Evolutionary conservation across 441 rosid species (phyloP).

Genomic region (Melastoma candidum): DNA sequence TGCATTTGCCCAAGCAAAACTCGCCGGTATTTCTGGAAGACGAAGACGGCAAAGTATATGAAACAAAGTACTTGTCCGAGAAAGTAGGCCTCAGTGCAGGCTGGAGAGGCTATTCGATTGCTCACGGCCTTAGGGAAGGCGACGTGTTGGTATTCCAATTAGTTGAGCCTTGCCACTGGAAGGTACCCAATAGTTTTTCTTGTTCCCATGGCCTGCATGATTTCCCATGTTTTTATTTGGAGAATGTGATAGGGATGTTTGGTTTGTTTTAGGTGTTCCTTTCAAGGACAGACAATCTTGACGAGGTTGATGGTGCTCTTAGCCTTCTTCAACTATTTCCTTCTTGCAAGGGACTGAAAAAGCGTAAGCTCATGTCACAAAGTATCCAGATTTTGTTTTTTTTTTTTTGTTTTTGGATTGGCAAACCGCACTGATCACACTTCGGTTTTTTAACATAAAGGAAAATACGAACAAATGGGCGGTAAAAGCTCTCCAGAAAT

Average conservation of each 20-base stretch:
- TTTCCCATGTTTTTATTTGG: background rate
- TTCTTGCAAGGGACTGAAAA: constrained; percentile 8
- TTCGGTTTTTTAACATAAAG: too few species aligned
- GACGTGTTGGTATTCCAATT: constrained; percentile 43
- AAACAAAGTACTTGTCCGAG: constrained; percentile 34
- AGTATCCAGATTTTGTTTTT: background rate
- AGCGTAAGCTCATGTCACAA: constrained; percentile 16
- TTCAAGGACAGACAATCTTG: constrained; percentile 25
- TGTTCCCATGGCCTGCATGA: background rate
- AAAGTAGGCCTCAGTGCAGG: constrained; percentile 67
- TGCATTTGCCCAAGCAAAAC: constrained; percentile 33
- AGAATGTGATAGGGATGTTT: background rate
- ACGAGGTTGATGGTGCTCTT: constrained; percentile 34
- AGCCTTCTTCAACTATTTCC: constrained; percentile 29
- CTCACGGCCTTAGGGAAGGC: constrained; percentile 44
- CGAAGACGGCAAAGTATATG: constrained; percentile 26
- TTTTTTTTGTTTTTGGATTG: background rate
- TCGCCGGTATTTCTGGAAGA: constrained; percentile 37
- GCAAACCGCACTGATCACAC: too few species aligned
- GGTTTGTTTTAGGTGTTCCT: constrained; percentile 36
- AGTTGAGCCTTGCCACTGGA: constrained; percentile 28
- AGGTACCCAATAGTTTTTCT: constrained; percentile 22
- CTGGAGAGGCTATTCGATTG: constrained; percentile 60
- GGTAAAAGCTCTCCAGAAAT: constrained; percentile 10
- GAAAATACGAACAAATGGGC: too few species aligned